A percentile compares a stretch with the other conserved stretches of the same genome.
Evolutionary conservation across 257 asterid genomes (phyloP).

Genomic region (Solanum chilense): DNA sequence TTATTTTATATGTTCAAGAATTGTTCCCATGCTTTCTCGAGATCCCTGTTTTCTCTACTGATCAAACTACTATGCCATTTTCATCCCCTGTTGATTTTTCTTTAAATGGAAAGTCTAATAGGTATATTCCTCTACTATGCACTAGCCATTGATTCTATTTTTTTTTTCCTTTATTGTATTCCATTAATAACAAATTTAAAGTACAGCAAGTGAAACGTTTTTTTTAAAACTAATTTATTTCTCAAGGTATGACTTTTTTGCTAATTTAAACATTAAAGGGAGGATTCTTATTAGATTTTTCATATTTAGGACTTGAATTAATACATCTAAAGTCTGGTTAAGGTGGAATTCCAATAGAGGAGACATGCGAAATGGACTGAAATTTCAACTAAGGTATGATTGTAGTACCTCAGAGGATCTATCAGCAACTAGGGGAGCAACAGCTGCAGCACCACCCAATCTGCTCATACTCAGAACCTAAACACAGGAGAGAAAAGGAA

Average conservation of each 20-base stretch:
- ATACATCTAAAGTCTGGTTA: background rate
- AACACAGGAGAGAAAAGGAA: background rate
- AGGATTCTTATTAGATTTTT: background rate
- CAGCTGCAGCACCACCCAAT: slow-evolving; percentile 85
- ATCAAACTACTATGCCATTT: background rate
- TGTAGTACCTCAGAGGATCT: slow-evolving; percentile 57
- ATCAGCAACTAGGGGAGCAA: slow-evolving; percentile 61
- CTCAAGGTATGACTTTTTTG: background rate
- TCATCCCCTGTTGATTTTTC: background rate
- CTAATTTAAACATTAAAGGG: background rate
- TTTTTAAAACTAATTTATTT: too few species aligned
- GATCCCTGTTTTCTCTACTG: background rate
- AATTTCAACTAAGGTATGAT: background rate
- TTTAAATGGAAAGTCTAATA: slow-evolving; percentile 5
- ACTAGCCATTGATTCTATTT: background rate
- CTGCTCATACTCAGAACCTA: slow-evolving; percentile 95
- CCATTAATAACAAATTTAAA: background rate
- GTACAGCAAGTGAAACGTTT: background rate
- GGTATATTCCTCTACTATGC: background rate
- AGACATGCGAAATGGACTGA: background rate
- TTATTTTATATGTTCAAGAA: slow-evolving; percentile 19
- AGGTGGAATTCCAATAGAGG: background rate
- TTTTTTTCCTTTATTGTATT: background rate
- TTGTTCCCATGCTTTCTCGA: background rate
- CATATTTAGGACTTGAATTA: background rate